Base-by-base conservation (phyloP, 106 monocot species). In the Vanilla planifolia region DNA sequence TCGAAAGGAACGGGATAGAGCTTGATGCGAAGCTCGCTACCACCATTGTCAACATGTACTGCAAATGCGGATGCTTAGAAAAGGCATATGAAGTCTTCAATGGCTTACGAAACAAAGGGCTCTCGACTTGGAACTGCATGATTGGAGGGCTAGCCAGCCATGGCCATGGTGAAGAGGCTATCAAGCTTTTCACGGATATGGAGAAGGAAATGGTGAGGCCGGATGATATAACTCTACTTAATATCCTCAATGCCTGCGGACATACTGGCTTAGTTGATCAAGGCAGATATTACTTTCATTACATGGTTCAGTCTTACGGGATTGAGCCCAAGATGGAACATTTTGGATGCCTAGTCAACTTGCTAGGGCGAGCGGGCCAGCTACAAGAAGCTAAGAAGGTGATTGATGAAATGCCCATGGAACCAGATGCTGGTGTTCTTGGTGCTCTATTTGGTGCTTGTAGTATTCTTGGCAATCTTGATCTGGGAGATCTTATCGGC, bases 361-460 rank as follows among this genome's bases (percentile, higher is more conserved):
- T 96, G 57, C 55, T 81, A 0, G 86, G 96, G 3, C 73, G 90
- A 66, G 83, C 81, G 4, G 90, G 87, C 30, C 16, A 76, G 37
- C 35, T 96, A 15, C 68, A 63, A n/a, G 84, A 91, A 67, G 91
- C 90, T 10, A 73, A 81, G 59, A 60, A 67, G 46, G 62, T 91
- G 0, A 64, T 96, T 6, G 61, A 81, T 25, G 51, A 75, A 34
- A 86, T 91, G 96, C 83, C 84, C 5, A 76, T 86, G 75, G 69
- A 76, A 9, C 67, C 95, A 0, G 80, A 90, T 67, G 75, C 80
- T 1, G 59, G 77, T 39, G 75, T 83, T 1, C 39, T 89, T 33
- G 89, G 94, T 2, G 86, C 89, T n/a, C 89, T 95, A 36, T 68
- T 89, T 19, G 89, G 85, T 14, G 89, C 89, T 3, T 95, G 86